Base-by-base conservation (phyloP, 2,329 filamentous ascomycete genomes). In the Fonsecaea multimorphosa region DNA sequence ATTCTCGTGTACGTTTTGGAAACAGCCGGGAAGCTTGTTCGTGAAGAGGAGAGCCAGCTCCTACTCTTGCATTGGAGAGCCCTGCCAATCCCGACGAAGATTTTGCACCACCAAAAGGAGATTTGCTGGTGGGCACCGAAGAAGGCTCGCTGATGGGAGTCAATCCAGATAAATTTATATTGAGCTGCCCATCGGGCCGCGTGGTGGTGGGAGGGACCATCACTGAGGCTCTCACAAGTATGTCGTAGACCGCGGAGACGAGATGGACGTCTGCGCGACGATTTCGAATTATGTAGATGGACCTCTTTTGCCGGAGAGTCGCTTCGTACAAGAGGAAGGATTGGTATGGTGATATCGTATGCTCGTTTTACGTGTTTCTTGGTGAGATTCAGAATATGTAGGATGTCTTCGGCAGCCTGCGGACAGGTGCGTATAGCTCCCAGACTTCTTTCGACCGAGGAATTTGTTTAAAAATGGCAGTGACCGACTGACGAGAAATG, bases 1-100 rank as follows among this genome's bases (percentile, higher is more conserved):
- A 97, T 79, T 99, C 95, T 78, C 95, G 87, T 71, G 95, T 93
- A 93, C 95, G 89, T 83, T 98, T 98, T 69, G 93, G 93, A 80
- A 91, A 97, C 66, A 98, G 84, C 74, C 94, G 78, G 71, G 87
- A 88, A 65, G 89, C 88, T 75, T 93, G 87, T 72, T 98, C 95
- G 82, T 97, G 93, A 80, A 93, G 97, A 74, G 95, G 95, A 85
- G 95, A 99, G 78, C 93, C 93, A 83, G 92, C 89, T 83, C 93
- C 93, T 76, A 94, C 91, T 82, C 94, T 84, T 72, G 84, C 82
- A 74, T 80, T 81, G 69, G 83, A 83, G 63, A 86, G 81, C 63
- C 85, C 82, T 63, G 78, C 60, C 40, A 71, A 59, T 24, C 65
- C 69, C 34, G 67, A 62, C 12, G 69, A 64, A n/a, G 65, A 54